phyloP scores from a whole-genome alignment of 1,284 basidiomycete species.

The Lentinus polychrous region DNA sequence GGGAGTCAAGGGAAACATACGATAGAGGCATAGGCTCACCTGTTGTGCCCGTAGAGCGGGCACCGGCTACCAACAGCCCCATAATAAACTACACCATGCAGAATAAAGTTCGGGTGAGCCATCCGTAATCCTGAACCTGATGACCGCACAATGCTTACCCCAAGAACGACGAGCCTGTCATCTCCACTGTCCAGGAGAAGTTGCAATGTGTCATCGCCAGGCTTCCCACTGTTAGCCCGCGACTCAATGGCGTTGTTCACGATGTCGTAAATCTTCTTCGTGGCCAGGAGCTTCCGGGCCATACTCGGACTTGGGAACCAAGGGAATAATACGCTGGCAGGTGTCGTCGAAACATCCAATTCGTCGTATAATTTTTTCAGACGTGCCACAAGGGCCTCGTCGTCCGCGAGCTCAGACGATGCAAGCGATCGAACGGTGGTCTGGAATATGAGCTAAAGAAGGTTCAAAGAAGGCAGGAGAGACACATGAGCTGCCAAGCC shows the following conservation, averaged over 20 bases:
- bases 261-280: conserved; percentile 67
- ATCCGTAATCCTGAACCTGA: neutral
- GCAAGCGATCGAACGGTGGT: conserved; percentile 60
- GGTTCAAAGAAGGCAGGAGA: neutral
- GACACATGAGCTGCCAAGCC: neutral
- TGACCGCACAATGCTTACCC: conserved; percentile 37
- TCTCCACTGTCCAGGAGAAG: conserved; percentile 63
- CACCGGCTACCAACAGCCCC: conserved; percentile 68
- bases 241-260: conserved; percentile 46
- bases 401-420: conserved; percentile 59
- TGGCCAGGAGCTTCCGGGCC: conserved; percentile 59
- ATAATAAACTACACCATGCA: conserved; percentile 58
- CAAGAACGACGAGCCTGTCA: conserved; percentile 58
- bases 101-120: conserved; percentile 2
- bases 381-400: conserved; percentile 47
- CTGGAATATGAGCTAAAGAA: conserved; percentile 58
- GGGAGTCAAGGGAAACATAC: conserved; percentile 9
- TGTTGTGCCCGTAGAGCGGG: conserved; percentile 68
- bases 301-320: conserved; percentile 69
- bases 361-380: conserved; percentile 58
- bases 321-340: conserved; percentile 60
- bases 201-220: conserved; percentile 60
- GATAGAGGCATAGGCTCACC: conserved; percentile 27
- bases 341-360: conserved; percentile 62
- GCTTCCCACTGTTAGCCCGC: conserved; percentile 46